Conservation (phyloP, 2,329 filamentous ascomycete species). For the Aureobasidium sp. region DNA sequence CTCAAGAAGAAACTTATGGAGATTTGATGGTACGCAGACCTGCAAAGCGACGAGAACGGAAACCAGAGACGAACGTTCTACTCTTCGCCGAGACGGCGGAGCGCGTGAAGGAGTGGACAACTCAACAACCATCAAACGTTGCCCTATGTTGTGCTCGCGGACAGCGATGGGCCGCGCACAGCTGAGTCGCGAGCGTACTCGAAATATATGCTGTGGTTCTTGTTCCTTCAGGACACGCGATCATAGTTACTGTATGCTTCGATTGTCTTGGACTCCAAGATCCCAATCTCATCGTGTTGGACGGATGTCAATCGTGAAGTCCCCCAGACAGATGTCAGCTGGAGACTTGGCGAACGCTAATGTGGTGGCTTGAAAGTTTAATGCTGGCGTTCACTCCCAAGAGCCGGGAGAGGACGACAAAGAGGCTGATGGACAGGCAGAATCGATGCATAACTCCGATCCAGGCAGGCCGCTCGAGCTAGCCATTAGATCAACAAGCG, state of each 20-base stretch:
- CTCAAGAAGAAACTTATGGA: background rate
- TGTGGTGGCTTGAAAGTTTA: background rate
- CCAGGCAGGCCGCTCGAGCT: background rate
- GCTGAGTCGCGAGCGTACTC: background rate
- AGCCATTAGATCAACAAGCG: conserved; percentile 4
- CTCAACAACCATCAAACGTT: background rate
- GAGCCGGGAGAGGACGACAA: conserved; percentile 9
- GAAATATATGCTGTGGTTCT: background rate
- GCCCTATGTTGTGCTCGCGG: background rate
- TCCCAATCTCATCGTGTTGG: background rate
- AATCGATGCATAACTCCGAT: conserved; percentile 4
- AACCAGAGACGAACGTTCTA: background rate
- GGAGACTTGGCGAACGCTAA: conserved; percentile 6
- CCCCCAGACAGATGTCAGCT: conserved; percentile 10
- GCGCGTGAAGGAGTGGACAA: background rate
- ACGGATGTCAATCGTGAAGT: conserved; percentile 1
- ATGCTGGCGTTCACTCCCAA: background rate
- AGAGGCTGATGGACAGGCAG: background rate
- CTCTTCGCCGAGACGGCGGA: background rate
- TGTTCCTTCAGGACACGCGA: background rate
- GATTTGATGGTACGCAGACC: background rate
- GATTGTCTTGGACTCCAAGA: background rate
- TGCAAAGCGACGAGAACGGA: background rate
- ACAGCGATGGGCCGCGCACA: background rate
- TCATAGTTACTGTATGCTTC: background rate